phyloP scores from a whole-genome alignment of 306 rosid species.

The Canavalia gladiata region DNA sequence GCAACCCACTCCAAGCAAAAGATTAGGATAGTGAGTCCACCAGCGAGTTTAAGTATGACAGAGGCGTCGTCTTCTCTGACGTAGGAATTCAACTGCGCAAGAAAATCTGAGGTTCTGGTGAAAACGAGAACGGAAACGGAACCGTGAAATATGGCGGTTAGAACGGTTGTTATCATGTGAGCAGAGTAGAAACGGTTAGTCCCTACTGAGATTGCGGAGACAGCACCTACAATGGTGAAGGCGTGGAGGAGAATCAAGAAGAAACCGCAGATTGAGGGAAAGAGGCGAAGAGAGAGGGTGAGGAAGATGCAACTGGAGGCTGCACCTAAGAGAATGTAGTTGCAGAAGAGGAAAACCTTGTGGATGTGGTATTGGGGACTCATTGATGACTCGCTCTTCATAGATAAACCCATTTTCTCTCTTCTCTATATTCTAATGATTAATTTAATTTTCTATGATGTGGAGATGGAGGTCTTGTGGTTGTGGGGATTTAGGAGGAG shows the following conservation, averaged over 20 bases:
- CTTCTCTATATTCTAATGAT: too few relatives aligned
- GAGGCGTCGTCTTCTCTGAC: slow-evolving; percentile 77
- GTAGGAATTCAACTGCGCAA: slow-evolving; percentile 66
- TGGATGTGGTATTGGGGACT: slow-evolving; percentile 62
- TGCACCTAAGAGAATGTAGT: slow-evolving; percentile 79
- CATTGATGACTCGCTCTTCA: too few relatives aligned
- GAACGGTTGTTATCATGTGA: slow-evolving; percentile 79
- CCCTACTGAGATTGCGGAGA: slow-evolving; percentile 54
- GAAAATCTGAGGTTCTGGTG: slow-evolving; percentile 70
- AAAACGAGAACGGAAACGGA: slow-evolving; percentile 71
- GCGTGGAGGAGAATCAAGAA: slow-evolving; percentile 77
- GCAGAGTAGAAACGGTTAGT: slow-evolving; percentile 68
- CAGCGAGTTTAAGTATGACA: slow-evolving; percentile 68
- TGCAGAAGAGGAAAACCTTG: slow-evolving; percentile 75
- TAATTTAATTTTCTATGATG: too few relatives aligned
- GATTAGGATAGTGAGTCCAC: slow-evolving; percentile 68
- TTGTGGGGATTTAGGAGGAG: too few relatives aligned
- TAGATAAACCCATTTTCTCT: too few relatives aligned
- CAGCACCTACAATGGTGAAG: slow-evolving; percentile 72
- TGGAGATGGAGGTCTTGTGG: too few relatives aligned
- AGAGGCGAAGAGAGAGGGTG: slow-evolving; percentile 80
- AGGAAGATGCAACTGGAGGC: slow-evolving; percentile 91
- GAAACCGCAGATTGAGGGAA: slow-evolving; percentile 81
- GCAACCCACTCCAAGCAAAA: slow-evolving; percentile 88
- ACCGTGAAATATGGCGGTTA: slow-evolving; percentile 83